Percentiles rank a stretch among this genome's conserved stretches.
Evolutionary conservation across 2,329 filamentous ascomycete genomes (phyloP).

Genomic region (Colletotrichum sp.): DNA sequence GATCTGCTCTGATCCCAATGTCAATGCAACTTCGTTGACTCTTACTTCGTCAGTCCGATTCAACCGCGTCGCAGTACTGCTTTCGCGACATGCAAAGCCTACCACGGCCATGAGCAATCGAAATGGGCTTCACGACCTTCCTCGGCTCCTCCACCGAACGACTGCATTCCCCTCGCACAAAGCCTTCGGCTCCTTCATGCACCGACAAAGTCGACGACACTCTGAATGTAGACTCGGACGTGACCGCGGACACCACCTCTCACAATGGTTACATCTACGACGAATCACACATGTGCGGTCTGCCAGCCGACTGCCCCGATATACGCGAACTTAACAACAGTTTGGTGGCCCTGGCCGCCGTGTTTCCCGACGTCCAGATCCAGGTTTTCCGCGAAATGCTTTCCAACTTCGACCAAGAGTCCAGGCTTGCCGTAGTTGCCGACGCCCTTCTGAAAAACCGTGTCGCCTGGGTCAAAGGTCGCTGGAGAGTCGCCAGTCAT

Average conservation of each 20-base stretch:
- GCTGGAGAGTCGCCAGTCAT: conserved; percentile 56
- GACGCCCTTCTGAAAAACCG: conserved; percentile 78
- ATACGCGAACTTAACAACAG: conserved; percentile 73
- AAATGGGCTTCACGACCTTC: conserved; percentile 22
- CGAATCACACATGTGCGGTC: conserved; percentile 56
- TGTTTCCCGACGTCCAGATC: conserved; percentile 82
- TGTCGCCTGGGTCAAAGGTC: conserved; percentile 72
- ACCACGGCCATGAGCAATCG: conserved; percentile 17
- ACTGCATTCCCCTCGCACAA: background rate
- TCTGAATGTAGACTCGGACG: background rate
- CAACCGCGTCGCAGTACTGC: background rate
- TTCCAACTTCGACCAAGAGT: conserved; percentile 75
- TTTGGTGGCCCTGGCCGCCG: conserved; percentile 70
- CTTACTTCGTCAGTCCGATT: background rate
- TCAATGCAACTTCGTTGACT: background rate
- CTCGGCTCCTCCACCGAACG: conserved; percentile 22
- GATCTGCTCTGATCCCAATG: background rate
- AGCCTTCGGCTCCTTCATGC: background rate
- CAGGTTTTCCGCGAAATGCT: conserved; percentile 87
- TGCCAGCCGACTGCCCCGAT: conserved; percentile 61
- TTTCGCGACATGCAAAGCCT: conserved; percentile 1
- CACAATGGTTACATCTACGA: conserved; percentile 57
- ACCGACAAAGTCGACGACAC: background rate
- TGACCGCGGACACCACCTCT: conserved; percentile 32
- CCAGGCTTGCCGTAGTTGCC: conserved; percentile 76